A percentile compares a stretch with the other conserved stretches of the same genome.
phyloP scores from a whole-genome alignment of 2,329 filamentous ascomycete species.

The Massarina eburnea region DNA sequence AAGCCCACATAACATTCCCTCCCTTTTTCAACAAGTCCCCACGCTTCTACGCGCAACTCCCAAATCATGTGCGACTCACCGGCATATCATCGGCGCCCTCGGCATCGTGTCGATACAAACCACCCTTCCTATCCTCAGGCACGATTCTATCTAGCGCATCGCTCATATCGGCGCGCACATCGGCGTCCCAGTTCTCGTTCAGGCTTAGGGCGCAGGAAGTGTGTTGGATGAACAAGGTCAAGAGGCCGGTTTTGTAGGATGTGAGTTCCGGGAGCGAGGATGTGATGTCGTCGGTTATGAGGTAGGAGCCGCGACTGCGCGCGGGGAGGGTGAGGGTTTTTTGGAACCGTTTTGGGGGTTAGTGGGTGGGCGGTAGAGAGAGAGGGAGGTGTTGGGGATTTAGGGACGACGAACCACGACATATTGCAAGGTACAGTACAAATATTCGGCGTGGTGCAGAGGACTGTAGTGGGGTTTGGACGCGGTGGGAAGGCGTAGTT shows the following conservation, averaged over 20 bases:
- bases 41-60: not conserved
- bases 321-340: conserved; percentile 80
- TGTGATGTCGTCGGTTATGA: conserved; percentile 77
- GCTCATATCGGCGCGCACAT: conserved; percentile 91
- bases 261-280: conserved; percentile 75
- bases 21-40: conserved; percentile 1
- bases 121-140: conserved; percentile 67
- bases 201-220: conserved; percentile 87
- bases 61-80: conserved; percentile 43
- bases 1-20: conserved; percentile 4
- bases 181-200: conserved; percentile 87
- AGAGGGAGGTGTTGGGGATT: conserved; percentile 2
- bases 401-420: conserved; percentile 29
- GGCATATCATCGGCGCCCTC: conserved; percentile 96
- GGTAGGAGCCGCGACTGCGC: conserved; percentile 79
- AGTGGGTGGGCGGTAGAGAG: not conserved
- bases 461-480: conserved; percentile 19
- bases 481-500: conserved; percentile 27
- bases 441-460: conserved; percentile 30
- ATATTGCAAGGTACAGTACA: conserved; percentile 26
- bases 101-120: conserved; percentile 79
- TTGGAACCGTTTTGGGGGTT: conserved; percentile 56
- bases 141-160: conserved; percentile 90
- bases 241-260: conserved; percentile 69
- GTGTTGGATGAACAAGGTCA: conserved; percentile 94